Conservation (phyloP, 495 filamentous ascomycete species). For the Arthonia radiata region DNA sequence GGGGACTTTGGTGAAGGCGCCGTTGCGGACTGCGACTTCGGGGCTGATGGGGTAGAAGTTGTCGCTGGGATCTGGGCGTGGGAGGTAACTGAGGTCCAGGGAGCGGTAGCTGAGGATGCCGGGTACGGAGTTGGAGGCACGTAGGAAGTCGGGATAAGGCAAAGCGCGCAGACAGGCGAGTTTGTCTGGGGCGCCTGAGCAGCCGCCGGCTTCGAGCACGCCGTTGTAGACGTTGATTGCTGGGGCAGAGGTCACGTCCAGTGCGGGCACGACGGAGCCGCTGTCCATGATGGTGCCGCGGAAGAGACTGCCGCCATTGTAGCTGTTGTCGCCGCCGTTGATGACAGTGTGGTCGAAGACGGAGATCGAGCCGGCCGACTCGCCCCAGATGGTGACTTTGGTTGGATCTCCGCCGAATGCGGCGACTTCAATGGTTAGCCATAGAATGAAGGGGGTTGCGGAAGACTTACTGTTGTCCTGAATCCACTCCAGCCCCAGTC, state of each 20-base stretch:
- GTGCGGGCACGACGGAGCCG: constrained; percentile 36
- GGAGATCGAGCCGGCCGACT: constrained; percentile 47
- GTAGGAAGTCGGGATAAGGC: constrained; percentile 33
- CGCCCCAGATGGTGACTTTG: constrained; percentile 43
- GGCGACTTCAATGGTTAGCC: too few species aligned
- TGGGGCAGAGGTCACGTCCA: constrained; percentile 36
- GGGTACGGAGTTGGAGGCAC: constrained; percentile 41
- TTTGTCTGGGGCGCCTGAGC: constrained; percentile 26
- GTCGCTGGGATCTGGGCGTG: constrained; percentile 35
- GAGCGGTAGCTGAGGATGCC: constrained; percentile 36
- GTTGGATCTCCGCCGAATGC: constrained; percentile 17
- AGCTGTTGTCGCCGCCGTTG: constrained; percentile 40
- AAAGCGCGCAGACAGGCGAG: constrained; percentile 35
- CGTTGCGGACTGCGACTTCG: constrained; percentile 21
- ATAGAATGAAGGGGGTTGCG: too few species aligned
- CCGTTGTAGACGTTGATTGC: constrained; percentile 36
- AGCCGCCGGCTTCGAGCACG: constrained; percentile 35
- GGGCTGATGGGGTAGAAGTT: constrained; percentile 14
- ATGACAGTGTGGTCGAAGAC: constrained; percentile 45
- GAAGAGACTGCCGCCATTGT: constrained; percentile 47
- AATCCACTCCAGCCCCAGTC: constrained; percentile 21
- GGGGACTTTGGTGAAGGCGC: constrained; percentile 29
- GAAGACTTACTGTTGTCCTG: constrained; percentile 28
- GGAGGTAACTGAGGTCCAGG: constrained; percentile 36
- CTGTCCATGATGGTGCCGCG: constrained; percentile 50